Conservation (phyloP, 495 filamentous ascomycete species). For the Xylaria scruposa region DNA sequence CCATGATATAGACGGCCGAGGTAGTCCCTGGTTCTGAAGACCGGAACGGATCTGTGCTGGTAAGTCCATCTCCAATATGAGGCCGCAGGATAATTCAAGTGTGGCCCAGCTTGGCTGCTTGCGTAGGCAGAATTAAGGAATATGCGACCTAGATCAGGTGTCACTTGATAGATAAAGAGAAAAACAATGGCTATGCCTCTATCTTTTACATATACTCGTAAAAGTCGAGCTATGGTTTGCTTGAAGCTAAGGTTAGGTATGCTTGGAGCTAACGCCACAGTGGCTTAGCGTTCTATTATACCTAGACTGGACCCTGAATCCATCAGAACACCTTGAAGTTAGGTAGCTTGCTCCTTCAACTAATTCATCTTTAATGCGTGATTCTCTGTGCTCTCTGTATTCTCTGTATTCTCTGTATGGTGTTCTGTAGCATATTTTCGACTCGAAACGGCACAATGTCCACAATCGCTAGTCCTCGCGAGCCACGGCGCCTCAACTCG, state of each 20-base stretch:
- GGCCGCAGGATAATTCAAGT: too few relatives aligned
- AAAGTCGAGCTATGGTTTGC: neutral
- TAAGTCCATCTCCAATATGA: slow-evolving; percentile 33
- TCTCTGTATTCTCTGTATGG: neutral
- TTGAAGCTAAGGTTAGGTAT: neutral
- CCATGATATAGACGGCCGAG: slow-evolving; percentile 49
- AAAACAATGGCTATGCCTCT: too few relatives aligned
- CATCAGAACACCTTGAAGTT: neutral
- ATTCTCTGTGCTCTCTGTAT: neutral
- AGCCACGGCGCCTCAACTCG: slow-evolving; percentile 52
- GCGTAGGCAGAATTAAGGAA: too few relatives aligned
- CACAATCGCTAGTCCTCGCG: slow-evolving; percentile 74
- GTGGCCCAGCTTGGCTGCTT: too few relatives aligned
- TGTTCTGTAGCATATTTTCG: neutral
- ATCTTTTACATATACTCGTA: too few relatives aligned
- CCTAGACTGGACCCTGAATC: neutral
- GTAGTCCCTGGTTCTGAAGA: slow-evolving; percentile 44
- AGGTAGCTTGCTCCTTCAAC: neutral
- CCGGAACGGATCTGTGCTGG: slow-evolving; percentile 45
- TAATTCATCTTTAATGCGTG: neutral
- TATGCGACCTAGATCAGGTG: too few relatives aligned
- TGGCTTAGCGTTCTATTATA: slow-evolving; percentile 30
- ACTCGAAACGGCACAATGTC: slow-evolving; percentile 65
- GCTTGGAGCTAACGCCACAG: slow-evolving; percentile 36
- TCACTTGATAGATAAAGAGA: too few relatives aligned